Base-by-base conservation (phyloP, 1,284 basidiomycete genomes). In the Cystobasidium slooffiae region DNA sequence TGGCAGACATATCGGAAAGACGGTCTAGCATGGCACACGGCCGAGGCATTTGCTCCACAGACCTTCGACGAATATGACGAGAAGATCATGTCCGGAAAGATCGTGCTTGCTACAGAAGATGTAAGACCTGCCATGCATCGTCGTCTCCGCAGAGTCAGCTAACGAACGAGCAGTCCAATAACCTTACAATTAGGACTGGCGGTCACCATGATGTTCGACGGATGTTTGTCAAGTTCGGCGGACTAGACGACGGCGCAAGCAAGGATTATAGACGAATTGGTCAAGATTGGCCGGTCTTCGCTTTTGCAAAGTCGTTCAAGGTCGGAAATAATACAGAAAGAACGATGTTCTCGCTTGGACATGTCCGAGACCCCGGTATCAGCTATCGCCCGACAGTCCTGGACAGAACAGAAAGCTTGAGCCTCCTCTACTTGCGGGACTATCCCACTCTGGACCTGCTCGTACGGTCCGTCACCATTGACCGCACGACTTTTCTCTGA, bases 291-390 rank as follows among this genome's bases (percentile, higher is more conserved):
- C 62, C 62, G 12, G 62, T 64, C 12, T 14, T 64, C 47, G 62
- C 62, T 9, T 64, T 64, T 22, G 37, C 62, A 18, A 43, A 64
- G 44, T 46, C 16, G 22, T 64, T 64, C 14, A 22, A 46, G 22
- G 9, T 64, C 2, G 46, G 7, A 16, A 16, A 64, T 37, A 64
- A 43, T 20, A 46, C 9, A 7, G 22, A 51, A 20, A 64, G 41
- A 46, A 49, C 47, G n/a, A 18, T 22, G n/a, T 43, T 64, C 44
- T 20, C 46, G 7, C 16, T 64, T 8, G 62, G 62, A 20, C 62
- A 64, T 47, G 62, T 64, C 22, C 31, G 62, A 64, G 62, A 64
- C 47, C 62, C 62, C 3, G 62, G 39, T 20, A 64, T 64, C 44
- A 49, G 41, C 39, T 64, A 64, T 24, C 62, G 62, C 20, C 62